These are phyloP conservation scores for Pseudocercospora pini-densiflorae DNA, from an alignment of 2,329 filamentous ascomycete species.

Conservation along the genomic window DNA sequence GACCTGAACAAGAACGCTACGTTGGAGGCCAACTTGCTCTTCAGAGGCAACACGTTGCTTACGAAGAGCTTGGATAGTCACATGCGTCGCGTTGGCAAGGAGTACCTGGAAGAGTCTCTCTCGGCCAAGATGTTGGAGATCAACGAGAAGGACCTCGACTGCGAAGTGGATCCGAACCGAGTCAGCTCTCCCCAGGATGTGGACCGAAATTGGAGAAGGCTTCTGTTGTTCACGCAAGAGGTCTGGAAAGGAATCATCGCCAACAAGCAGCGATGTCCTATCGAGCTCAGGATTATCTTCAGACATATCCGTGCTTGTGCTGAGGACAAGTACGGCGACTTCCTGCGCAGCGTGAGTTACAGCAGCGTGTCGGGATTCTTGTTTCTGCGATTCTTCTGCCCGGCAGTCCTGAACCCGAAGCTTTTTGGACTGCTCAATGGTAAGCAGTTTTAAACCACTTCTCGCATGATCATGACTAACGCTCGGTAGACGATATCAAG, in stretches of 20 bases:
- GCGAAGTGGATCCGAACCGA: constrained; percentile 91
- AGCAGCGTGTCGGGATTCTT: constrained; percentile 95
- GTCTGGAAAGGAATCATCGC: constrained; percentile 82
- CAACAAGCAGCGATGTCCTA: constrained; percentile 75
- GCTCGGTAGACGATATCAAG: constrained; percentile 73
- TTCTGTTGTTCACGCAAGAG: constrained; percentile 77
- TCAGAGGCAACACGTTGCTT: constrained; percentile 90
- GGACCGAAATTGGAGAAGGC: constrained; percentile 78
- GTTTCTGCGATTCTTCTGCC: constrained; percentile 93
- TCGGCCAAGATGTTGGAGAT: constrained; percentile 87
- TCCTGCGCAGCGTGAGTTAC: constrained; percentile 84
- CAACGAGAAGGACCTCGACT: constrained; percentile 86
- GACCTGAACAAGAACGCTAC: constrained; percentile 80
- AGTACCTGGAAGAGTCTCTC: constrained; percentile 87
- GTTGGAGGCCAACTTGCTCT: constrained; percentile 90
- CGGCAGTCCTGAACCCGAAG: constrained; percentile 94
- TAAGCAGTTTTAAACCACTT: constrained; percentile 39
- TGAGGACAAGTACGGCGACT: constrained; percentile 93
- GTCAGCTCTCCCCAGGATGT: constrained; percentile 71
- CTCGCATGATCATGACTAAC: constrained; percentile 19
- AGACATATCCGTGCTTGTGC: constrained; percentile 91
- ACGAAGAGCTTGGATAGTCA: constrained; percentile 94
- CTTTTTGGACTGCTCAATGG: constrained; percentile 83
- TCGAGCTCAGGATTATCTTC: constrained; percentile 82
- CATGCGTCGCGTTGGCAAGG: constrained; percentile 91